Conservation (phyloP, 2,329 filamentous ascomycete genomes). For the Botryotinia globosa region DNA sequence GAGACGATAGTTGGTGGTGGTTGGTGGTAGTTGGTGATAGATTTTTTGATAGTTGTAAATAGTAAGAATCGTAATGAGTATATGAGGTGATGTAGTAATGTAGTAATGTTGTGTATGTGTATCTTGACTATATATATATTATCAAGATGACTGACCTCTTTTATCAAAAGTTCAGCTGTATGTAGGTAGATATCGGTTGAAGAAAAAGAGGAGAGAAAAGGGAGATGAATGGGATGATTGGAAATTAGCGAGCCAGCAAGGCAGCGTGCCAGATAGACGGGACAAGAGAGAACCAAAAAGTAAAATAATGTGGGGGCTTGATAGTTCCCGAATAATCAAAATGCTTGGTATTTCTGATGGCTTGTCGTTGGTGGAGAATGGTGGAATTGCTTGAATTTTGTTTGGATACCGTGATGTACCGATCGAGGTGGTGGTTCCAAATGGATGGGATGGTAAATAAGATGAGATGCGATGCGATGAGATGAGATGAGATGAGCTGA, state of each 20-base stretch:
- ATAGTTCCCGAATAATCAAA: slow-evolving; percentile 5
- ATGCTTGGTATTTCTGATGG: background rate
- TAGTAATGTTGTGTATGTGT: background rate
- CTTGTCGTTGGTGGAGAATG: background rate
- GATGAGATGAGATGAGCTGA: background rate
- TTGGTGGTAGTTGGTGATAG: too few relatives aligned
- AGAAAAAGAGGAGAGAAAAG: background rate
- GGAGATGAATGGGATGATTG: slow-evolving; percentile 1
- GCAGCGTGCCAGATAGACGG: slow-evolving; percentile 18
- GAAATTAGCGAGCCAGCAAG: slow-evolving; percentile 19
- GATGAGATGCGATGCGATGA: background rate
- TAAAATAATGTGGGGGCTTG: slow-evolving; percentile 12
- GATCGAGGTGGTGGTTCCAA: background rate
- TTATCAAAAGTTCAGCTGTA: slow-evolving; percentile 4
- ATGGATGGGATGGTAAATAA: background rate
- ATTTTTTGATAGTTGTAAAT: too few relatives aligned
- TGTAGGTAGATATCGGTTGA: background rate
- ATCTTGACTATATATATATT: background rate
- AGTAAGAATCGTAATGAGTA: background rate
- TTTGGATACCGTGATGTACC: background rate
- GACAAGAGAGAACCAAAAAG: background rate
- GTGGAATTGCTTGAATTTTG: background rate
- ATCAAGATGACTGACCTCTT: background rate
- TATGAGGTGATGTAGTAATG: background rate
- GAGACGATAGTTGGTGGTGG: background rate